Evolutionary conservation across 2,329 filamentous ascomycete species (phyloP).

Genomic region (Claviceps pazoutovae): DNA sequence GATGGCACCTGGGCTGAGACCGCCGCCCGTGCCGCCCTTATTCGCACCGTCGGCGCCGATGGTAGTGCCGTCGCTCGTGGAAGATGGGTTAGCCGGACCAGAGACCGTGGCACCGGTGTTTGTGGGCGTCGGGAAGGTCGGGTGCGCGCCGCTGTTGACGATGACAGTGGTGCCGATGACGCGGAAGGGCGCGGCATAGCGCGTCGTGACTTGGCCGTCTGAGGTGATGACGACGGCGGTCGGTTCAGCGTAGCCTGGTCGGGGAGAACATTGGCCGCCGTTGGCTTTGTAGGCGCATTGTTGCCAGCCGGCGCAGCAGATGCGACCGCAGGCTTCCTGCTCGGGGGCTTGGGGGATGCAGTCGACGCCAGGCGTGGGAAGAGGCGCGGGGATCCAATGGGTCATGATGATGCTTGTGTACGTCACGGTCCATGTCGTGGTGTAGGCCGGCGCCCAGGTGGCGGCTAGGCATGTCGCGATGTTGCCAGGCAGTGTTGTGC

Average conservation of each 20-base stretch:
- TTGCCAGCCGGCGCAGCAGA: slow-evolving; percentile 58
- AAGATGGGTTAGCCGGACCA: background rate
- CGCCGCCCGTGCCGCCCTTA: slow-evolving; percentile 25
- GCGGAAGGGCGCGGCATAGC: slow-evolving; percentile 37
- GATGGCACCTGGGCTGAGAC: slow-evolving; percentile 58
- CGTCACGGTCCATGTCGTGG: slow-evolving; percentile 48
- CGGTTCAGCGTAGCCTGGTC: slow-evolving; percentile 31
- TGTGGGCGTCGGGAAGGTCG: slow-evolving; percentile 35
- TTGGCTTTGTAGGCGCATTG: slow-evolving; percentile 40
- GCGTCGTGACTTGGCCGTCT: slow-evolving; percentile 36
- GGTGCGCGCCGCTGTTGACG: slow-evolving; percentile 31
- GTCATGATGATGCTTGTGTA: slow-evolving; percentile 46
- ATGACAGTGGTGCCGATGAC: slow-evolving; percentile 43
- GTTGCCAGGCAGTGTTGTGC: slow-evolving; percentile 34
- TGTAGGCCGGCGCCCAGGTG: slow-evolving; percentile 24
- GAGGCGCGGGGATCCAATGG: slow-evolving; percentile 29
- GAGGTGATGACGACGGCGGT: slow-evolving; percentile 30
- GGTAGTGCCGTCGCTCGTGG: slow-evolving; percentile 28
- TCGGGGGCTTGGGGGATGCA: slow-evolving; percentile 38
- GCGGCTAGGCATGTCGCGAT: slow-evolving; percentile 35
- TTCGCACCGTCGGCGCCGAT: slow-evolving; percentile 24
- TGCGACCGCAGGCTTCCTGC: slow-evolving; percentile 49
- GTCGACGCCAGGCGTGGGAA: slow-evolving; percentile 27
- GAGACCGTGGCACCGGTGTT: slow-evolving; percentile 34
- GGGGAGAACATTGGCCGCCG: slow-evolving; percentile 41